These are phyloP conservation scores for Picea glauca DNA, from an alignment of 75 land plant genomes.

Conservation along the genomic window DNA sequence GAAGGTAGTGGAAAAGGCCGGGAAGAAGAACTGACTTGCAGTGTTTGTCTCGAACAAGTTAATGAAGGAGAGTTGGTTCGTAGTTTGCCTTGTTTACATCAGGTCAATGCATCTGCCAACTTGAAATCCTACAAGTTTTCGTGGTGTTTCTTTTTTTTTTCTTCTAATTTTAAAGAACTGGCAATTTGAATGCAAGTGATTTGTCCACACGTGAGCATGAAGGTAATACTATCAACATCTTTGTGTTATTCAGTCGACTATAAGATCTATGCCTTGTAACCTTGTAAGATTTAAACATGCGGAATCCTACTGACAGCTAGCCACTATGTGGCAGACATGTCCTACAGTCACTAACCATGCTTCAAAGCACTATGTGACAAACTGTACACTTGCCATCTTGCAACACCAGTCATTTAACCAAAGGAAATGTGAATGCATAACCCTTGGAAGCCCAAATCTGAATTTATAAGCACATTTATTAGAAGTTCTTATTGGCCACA, in stretches of 20 bases:
- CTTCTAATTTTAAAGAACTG: not conserved
- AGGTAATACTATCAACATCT: not conserved
- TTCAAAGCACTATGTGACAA: not conserved
- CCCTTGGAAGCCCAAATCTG: not conserved
- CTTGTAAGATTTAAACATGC: not conserved
- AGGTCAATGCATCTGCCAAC: slow-evolving; percentile 33
- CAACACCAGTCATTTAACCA: not conserved
- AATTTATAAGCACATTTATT: not conserved
- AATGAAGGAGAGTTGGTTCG: slow-evolving; percentile 72
- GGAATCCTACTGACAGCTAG: not conserved
- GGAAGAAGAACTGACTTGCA: slow-evolving; percentile 87
- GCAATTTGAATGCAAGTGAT: too few relatives aligned
- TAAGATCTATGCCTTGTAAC: not conserved
- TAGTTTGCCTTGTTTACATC: slow-evolving; percentile 90
- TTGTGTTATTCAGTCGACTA: not conserved
- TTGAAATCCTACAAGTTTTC: not conserved
- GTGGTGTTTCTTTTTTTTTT: not conserved
- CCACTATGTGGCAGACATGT: not conserved
- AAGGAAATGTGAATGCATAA: not conserved
- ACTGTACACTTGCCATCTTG: not conserved
- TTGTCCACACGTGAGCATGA: not conserved
- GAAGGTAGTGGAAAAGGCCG: slow-evolving; percentile 26
- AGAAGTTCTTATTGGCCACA: not conserved
- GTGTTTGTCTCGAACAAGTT: slow-evolving; percentile 94
- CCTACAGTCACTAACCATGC: not conserved